Evolutionary conservation across 345 rosid genomes (phyloP).

Genomic region (Citrus inodora): DNA sequence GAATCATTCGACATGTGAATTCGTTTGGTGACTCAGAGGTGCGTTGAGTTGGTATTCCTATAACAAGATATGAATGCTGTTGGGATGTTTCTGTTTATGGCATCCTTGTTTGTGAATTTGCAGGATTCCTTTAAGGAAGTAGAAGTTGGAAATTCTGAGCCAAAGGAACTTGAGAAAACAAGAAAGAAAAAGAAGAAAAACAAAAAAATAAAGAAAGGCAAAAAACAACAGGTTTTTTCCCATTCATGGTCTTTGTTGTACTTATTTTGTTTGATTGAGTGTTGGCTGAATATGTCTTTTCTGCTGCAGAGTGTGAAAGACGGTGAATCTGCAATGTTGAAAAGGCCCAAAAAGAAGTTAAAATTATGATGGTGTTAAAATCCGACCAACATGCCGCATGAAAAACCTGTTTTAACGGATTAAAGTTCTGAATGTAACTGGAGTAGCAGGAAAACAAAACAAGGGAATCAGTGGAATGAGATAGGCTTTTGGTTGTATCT

Average conservation of each 20-base stretch:
- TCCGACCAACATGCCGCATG: not conserved
- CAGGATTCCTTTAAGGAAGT: constrained; percentile 35
- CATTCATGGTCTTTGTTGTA: not conserved
- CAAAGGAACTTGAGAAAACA: constrained; percentile 39
- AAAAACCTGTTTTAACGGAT: not conserved
- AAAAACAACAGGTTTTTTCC: constrained; percentile 41
- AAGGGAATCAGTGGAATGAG: not conserved
- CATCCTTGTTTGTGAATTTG: constrained; percentile 18
- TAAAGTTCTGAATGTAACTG: not conserved
- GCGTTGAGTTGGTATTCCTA: constrained; percentile 9
- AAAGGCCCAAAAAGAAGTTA: constrained; percentile 36
- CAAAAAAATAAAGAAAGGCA: constrained; percentile 37
- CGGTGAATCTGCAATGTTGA: constrained; percentile 23
- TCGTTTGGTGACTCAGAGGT: constrained; percentile 60
- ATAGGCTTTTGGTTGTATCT: not conserved
- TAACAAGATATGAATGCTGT: constrained; percentile 5
- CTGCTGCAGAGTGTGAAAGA: constrained; percentile 11
- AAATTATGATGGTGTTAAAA: constrained; percentile 16
- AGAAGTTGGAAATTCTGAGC: constrained; percentile 33
- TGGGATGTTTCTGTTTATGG: constrained; percentile 17
- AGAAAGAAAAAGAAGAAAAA: constrained; percentile 32
- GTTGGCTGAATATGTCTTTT: constrained; percentile 13
- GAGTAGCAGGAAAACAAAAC: not conserved
- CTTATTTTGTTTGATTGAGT: constrained; percentile 14
- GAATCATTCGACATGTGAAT: constrained; percentile 55